These are phyloP conservation scores for Bonia amplexicaulis DNA, from an alignment of 176 grass and related monocot genomes.

Conservation along the genomic window DNA sequence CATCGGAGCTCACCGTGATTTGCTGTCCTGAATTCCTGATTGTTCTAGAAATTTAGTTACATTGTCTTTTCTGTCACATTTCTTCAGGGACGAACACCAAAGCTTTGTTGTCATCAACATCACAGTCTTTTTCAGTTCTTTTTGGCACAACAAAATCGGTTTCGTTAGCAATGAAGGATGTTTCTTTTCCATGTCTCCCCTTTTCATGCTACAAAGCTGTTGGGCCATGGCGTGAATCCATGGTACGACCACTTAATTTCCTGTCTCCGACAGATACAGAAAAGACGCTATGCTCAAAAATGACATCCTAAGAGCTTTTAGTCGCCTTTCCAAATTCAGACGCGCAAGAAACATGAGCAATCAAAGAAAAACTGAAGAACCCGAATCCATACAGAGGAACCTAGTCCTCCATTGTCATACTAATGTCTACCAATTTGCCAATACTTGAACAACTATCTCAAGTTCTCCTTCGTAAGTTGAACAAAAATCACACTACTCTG, in stretches of 20 bases:
- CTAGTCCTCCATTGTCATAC: background rate
- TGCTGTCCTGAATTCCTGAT: background rate
- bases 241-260: background rate
- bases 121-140: background rate
- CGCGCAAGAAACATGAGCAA: background rate
- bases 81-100: background rate
- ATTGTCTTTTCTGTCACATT: background rate
- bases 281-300: background rate
- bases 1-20: background rate
- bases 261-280: background rate
- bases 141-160: background rate
- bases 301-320: background rate
- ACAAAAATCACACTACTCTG: background rate
- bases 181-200: background rate
- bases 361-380: background rate
- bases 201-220: background rate
- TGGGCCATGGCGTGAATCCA: conserved; percentile 7
- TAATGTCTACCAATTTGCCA: background rate
- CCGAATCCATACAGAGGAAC: background rate
- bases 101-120: background rate
- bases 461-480: background rate
- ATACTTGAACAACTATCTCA: background rate
- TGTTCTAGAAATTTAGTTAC: background rate
- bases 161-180: background rate
- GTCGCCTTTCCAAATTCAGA: background rate